A percentile compares a stretch with the other conserved stretches of the same genome.
These are phyloP conservation scores for Lavandula angustifolia DNA, from an alignment of 257 asterid genomes.

Conservation along the genomic window DNA sequence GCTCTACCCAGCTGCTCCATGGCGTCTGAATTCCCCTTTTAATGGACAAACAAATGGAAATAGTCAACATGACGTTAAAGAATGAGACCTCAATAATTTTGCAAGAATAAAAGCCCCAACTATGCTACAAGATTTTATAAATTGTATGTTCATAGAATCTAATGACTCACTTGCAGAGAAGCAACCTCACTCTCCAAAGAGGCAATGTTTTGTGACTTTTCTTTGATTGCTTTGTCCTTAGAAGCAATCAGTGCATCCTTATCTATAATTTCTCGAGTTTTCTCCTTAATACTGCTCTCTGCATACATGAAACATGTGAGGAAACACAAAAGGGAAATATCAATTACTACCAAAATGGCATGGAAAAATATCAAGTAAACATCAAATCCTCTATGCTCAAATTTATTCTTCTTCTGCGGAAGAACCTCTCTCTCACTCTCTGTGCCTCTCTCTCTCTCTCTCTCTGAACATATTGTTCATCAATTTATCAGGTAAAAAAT, in stretches of 20 bases:
- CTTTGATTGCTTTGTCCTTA: slow-evolving; percentile 59
- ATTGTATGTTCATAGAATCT: background rate
- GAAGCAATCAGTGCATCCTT: slow-evolving; percentile 58
- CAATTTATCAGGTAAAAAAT: too few species aligned
- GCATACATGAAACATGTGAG: slow-evolving; percentile 19
- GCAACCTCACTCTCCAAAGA: slow-evolving; percentile 60
- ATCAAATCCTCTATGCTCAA: too few species aligned
- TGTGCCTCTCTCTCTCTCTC: too few species aligned
- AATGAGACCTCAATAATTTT: background rate
- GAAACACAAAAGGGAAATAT: background rate
- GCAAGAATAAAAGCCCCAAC: background rate
- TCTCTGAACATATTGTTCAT: too few species aligned
- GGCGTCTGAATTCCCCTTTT: slow-evolving; percentile 49
- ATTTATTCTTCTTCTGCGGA: too few species aligned
- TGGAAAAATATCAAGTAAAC: too few species aligned
- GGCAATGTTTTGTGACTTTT: slow-evolving; percentile 49
- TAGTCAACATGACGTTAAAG: background rate
- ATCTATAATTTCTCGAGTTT: slow-evolving; percentile 50
- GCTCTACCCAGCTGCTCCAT: slow-evolving; percentile 57
- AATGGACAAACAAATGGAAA: slow-evolving; percentile 32
- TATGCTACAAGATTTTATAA: background rate
- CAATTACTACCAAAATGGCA: too few species aligned
- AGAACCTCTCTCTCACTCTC: too few species aligned
- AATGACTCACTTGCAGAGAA: slow-evolving; percentile 59
- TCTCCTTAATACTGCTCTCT: slow-evolving; percentile 65